Evolutionary conservation across 208 protist genomes (phyloP), one percentile per base, ranked within the genome.

Genomic region (Zelonia costaricensis): DNA sequence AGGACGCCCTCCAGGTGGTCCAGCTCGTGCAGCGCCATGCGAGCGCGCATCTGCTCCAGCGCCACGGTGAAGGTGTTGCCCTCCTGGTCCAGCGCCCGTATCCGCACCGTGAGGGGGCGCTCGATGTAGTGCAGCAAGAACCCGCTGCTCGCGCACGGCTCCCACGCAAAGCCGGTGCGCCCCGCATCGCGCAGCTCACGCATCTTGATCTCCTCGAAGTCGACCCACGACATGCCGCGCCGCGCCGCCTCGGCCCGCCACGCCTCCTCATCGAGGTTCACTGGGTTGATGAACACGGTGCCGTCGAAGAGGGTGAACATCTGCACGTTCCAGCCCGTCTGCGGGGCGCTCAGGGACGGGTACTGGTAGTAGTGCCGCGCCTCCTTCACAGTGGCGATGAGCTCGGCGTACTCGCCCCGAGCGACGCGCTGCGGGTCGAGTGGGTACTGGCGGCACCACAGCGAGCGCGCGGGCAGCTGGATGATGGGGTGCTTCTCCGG

Each of bases 61-160:
- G 23, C 52, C 48, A 74, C 71, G 36, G 79, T 71, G 58, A 86
- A 64, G 20, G 57, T 51, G 47, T 55, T 39, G 0, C 91, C 91
- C 1, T 70, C 52, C 57, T 58, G 76, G 38, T 84, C 68, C 27
- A 86, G 46, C 18, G 79, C 82, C 7, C 70, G 69, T 20, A 92
- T 1, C 3, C 74, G 83, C 42, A 91, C 78, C 4, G 80, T 92
- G 3, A 69, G 47, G 12, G 91, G 91, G 4, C 91, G 80, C 61
- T 96, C 91, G 58, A 96, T 96, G 69, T 93, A 96, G 61, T 96
- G 91, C 74, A 96, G 76, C 18, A 94, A 57, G 58, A 92, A 94
- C 49, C 83, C 81, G 72, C 88, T 94, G 57, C 86, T 93, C 53
- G 91, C 91, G 58, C 87, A 96, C 31, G 91, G 87, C 78, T 96